Percentiles rank a stretch among this genome's conserved stretches.
Evolutionary conservation across 257 asterid species (phyloP).

Genomic region (Eucommia ulmoides): DNA sequence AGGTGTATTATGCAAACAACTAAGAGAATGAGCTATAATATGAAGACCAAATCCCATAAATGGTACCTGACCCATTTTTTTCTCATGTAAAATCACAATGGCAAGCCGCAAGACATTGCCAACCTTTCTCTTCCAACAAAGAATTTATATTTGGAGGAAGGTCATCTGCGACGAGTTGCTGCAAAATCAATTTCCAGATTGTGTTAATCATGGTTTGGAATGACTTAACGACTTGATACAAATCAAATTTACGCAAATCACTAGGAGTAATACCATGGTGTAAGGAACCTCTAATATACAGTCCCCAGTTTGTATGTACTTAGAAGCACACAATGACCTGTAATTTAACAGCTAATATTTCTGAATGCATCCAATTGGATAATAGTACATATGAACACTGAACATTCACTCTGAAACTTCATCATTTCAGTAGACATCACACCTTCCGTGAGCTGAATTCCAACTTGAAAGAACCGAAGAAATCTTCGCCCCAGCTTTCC

Average conservation of each 20-base stretch:
- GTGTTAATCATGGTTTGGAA: background rate
- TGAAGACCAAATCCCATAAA: no score
- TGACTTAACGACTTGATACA: background rate
- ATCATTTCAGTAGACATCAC: background rate
- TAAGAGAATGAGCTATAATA: no score
- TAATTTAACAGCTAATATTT: no score
- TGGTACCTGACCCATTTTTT: no score
- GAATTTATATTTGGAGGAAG: conserved; percentile 39
- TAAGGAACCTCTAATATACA: conserved; percentile 61
- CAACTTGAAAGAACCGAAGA: conserved; percentile 58
- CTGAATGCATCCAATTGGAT: no score
- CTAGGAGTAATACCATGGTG: conserved; percentile 20
- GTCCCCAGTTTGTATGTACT: conserved; percentile 41
- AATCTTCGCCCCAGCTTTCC: conserved; percentile 39
- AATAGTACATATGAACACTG: no score
- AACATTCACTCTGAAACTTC: no score
- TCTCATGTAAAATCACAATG: conserved; percentile 45
- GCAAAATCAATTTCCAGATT: conserved; percentile 7
- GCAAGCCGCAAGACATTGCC: conserved; percentile 63
- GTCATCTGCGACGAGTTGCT: conserved; percentile 58
- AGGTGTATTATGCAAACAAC: no score
- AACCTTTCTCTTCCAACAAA: conserved; percentile 39
- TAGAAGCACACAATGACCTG: conserved; percentile 48
- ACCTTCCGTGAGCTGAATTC: conserved; percentile 52
- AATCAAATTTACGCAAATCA: background rate